Conservation (phyloP, 768 basidiomycete genomes). For the Leccinellum luteum region DNA sequence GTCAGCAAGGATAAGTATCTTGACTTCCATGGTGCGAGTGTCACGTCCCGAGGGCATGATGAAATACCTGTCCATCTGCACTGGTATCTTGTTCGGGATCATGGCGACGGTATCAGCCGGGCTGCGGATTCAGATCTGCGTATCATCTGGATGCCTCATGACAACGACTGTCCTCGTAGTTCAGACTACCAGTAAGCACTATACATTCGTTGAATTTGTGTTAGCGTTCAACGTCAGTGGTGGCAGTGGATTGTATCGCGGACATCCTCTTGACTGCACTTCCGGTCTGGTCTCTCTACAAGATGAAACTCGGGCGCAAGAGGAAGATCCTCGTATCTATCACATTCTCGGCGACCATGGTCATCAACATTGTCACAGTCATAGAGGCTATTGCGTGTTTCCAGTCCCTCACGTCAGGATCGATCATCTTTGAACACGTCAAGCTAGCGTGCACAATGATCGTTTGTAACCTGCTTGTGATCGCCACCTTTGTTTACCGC, state of each 20-base stretch:
- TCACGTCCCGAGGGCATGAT: constrained; percentile 13
- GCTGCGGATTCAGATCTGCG: constrained; percentile 13
- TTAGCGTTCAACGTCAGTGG: not conserved
- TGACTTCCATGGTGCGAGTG: constrained; percentile 23
- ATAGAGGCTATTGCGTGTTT: constrained; percentile 10
- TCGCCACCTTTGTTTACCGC: constrained; percentile 20
- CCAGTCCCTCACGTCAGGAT: not conserved
- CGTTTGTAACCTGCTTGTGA: constrained; percentile 25
- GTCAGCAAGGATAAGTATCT: constrained; percentile 25
- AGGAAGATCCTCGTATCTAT: constrained; percentile 19
- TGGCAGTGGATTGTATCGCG: constrained; percentile 20
- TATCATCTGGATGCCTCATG: constrained; percentile 8
- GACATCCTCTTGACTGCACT: constrained; percentile 22
- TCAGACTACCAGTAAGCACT: constrained; percentile 22
- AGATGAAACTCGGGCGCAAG: constrained; percentile 12
- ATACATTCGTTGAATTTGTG: not conserved
- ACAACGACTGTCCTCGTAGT: constrained; percentile 1
- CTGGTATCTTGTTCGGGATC: constrained; percentile 17
- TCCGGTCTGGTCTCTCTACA: constrained; percentile 17
- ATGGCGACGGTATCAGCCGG: constrained; percentile 5
- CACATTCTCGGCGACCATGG: constrained; percentile 20
- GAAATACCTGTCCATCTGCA: constrained; percentile 1
- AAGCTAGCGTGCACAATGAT: constrained; percentile 18
- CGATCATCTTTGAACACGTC: constrained; percentile 23
- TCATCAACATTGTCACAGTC: constrained; percentile 22